Base-by-base conservation (phyloP, 495 filamentous ascomycete genomes). In the Talaromyces ruber region DNA sequence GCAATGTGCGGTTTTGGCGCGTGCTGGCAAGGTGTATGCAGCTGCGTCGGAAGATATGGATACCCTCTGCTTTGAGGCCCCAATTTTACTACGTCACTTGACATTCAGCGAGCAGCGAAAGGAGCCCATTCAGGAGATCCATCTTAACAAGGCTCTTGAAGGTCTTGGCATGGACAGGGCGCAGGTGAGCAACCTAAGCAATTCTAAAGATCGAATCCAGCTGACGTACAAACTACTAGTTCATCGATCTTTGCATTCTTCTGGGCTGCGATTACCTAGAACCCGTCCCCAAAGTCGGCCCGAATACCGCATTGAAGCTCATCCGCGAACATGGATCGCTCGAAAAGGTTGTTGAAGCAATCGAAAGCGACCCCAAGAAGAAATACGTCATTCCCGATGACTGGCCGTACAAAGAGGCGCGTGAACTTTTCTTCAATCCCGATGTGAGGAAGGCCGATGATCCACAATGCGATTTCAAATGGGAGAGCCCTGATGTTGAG, bases 41-140 rank as follows among this genome's bases (percentile, higher is more conserved):
- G 94, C 94, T 26, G 94, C 94, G 1, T 93, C 88, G 47, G 94
- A 99, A 78, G 94, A 99, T 77, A 99, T 99, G 94, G 94, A 99
- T 70, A 99, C 94, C 0, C 78, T 99, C 18, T 97, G 94, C 71
- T 99, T 98, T 71, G 85, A 97, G 63, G 80, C 92, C 12, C 94
- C 94, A 0, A 90, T 99, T 64, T 78, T 99, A 25, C 78, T 99
- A 57, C 82, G 95, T 25, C 92, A 99, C 70, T 82, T 99, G 53
- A 99, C 95, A 8, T 97, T 96, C 72, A 93, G 89, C 71, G 94
- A 99, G 76, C 92, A 96, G 76, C 82, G 92, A 62, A 98, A 98
- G 78, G 92, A 97, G 71, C 94, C 94, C 1, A 97, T 99, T 63
- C 93, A 92, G 67, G 94, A 99, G 74, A 94, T 99, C 52, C 85